phyloP scores from a whole-genome alignment of 345 rosid genomes.

The Salix exigua region DNA sequence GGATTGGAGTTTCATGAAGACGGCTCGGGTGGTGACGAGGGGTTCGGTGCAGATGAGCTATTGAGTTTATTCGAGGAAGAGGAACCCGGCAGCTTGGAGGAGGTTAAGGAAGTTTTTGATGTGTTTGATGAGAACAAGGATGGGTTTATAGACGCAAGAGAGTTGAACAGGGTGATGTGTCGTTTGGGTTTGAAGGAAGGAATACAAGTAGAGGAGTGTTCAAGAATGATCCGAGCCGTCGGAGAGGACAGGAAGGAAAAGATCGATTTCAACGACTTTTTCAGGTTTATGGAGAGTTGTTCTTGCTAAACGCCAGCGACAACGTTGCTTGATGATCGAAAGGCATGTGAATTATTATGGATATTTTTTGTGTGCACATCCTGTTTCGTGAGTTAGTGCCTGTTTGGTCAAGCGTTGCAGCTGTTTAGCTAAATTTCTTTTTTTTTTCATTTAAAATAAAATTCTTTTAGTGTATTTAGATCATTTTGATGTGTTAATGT shows the following conservation, averaged over 20 bases:
- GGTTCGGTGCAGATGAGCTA: too few species aligned
- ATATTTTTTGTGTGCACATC: neutral
- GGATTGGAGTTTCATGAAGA: neutral
- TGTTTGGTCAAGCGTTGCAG: too few species aligned
- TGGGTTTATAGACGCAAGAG: constrained; percentile 55
- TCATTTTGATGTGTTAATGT: too few species aligned
- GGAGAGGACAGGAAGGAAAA: neutral
- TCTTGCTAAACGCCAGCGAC: neutral
- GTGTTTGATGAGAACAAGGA: constrained; percentile 59
- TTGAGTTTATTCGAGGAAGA: constrained; percentile 23
- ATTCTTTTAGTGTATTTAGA: too few species aligned
- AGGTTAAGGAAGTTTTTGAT: constrained; percentile 45
- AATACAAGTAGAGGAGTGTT: neutral
- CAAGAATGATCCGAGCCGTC: constrained; percentile 2
- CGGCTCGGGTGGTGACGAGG: too few species aligned
- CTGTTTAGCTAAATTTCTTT: too few species aligned
- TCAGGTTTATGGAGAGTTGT: neutral
- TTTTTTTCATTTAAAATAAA: too few species aligned
- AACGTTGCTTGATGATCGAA: neutral
- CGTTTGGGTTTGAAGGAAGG: constrained; percentile 14
- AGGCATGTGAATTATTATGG: neutral
- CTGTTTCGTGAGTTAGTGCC: neutral
- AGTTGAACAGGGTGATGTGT: constrained; percentile 5
- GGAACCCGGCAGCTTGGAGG: constrained; percentile 35
- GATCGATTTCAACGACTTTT: constrained; percentile 12